Conservation (phyloP, 2,329 filamentous ascomycete species). For the Penicillium griseofulvum region DNA sequence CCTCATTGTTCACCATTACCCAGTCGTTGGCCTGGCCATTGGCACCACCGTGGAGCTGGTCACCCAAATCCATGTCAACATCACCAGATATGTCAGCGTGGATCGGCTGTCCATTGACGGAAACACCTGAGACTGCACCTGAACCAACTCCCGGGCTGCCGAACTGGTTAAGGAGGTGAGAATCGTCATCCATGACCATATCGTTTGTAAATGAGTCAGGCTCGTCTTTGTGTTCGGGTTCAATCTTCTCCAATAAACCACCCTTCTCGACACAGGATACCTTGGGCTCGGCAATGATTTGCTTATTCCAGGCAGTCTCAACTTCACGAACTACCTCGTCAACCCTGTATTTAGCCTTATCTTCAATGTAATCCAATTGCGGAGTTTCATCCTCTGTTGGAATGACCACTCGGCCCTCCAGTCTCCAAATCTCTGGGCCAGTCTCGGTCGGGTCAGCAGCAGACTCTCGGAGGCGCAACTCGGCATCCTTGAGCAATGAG, state of each 20-base stretch:
- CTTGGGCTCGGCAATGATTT: constrained; percentile 61
- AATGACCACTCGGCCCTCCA: constrained; percentile 54
- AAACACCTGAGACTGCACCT: constrained; percentile 33
- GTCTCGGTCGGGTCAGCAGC: constrained; percentile 55
- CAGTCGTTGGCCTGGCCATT: constrained; percentile 62
- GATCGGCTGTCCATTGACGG: constrained; percentile 53
- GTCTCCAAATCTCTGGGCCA: constrained; percentile 60
- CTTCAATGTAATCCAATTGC: constrained; percentile 39
- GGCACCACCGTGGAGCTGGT: constrained; percentile 35
- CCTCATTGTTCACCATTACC: constrained; percentile 69
- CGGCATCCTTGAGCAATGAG: constrained; percentile 68
- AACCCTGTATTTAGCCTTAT: constrained; percentile 48
- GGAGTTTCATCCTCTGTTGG: constrained; percentile 36
- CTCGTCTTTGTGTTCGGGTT: constrained; percentile 40
- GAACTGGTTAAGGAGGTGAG: constrained; percentile 37
- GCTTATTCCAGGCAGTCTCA: constrained; percentile 67
- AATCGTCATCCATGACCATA: constrained; percentile 35
- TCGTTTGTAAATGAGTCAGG: constrained; percentile 27
- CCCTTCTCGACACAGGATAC: constrained; percentile 75
- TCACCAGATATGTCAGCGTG: constrained; percentile 35
- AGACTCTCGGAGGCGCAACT: constrained; percentile 69
- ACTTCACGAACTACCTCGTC: constrained; percentile 74
- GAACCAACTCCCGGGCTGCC: constrained; percentile 21
- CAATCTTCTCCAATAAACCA: constrained; percentile 61
- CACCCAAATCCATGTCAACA: constrained; percentile 56